Percentiles rank a stretch among this genome's conserved stretches.
phyloP scores from a whole-genome alignment of 176 grass and related monocot species.

The Zoysia pacifica region DNA sequence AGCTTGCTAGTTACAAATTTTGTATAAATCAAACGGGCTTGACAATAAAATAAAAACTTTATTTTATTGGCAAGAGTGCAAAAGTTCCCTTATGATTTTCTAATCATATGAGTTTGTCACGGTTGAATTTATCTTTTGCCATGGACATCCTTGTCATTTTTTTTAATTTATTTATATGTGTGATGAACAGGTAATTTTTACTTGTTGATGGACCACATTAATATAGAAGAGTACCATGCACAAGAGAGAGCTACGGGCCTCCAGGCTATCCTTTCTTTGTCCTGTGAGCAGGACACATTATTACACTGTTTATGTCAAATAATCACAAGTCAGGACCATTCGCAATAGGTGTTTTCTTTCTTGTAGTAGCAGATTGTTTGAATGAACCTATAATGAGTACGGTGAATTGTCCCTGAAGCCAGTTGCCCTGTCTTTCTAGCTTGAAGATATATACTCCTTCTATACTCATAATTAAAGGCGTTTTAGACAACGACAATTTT shows the following conservation, averaged over 20 bases:
- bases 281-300: not conserved
- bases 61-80: not conserved
- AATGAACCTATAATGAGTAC: conserved; percentile 4
- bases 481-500: too few relatives aligned
- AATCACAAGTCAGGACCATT: not conserved
- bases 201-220: not conserved
- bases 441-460: not conserved
- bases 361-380: not conserved
- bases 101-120: not conserved
- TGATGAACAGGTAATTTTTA: not conserved
- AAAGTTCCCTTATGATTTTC: not conserved
- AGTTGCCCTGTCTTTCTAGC: not conserved
- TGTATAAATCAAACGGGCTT: not conserved
- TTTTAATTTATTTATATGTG: not conserved
- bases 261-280: too few relatives aligned
- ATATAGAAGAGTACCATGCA: too few relatives aligned
- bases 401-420: not conserved
- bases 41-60: conserved; percentile 1
- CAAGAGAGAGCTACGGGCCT: too few relatives aligned
- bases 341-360: not conserved
- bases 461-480: too few relatives aligned
- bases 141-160: not conserved
- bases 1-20: conserved; percentile 5
- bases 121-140: not conserved
- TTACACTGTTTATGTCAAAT: not conserved